Base-by-base conservation (phyloP, 2,329 filamentous ascomycete genomes). In the Knufia fluminis region DNA sequence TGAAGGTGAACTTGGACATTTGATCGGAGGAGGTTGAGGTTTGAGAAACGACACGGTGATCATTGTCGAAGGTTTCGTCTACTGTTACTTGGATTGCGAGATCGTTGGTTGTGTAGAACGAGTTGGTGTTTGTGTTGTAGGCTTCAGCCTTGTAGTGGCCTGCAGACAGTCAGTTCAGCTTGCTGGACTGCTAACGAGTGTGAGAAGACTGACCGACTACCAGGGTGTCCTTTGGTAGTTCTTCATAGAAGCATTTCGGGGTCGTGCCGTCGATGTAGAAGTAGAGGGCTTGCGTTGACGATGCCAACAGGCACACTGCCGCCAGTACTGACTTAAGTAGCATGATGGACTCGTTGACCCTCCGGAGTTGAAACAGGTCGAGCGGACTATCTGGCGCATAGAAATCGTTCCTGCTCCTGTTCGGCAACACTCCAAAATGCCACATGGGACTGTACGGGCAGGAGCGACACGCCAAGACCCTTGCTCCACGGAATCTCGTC, bases 241-340 rank as follows among this genome's bases (percentile, higher is more conserved):
- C 91, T 73, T 98, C 92, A 72, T 86, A 94, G 80, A 98, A 98
- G 72, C 92, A 98, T 73, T 94, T 96, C 59, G 87, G 84, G 57
- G 79, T 73, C 44, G 79, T 78, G 62, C 85, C 86, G 66, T 97
- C 89, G 68, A 97, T 83, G 75, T 86, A 97, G 77, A 98, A 94
- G 80, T 94, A 91, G 52, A 98, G 79, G 50, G 90, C 89, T 65
- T 89, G 85, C 54, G 85, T 80, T 52, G 82, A 80, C 31, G 76
- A 64, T 41, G 77, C 65, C 53, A 76, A 64, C 31, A 53, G 44
- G 19, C 45, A 38, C 14, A 52, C 23, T 6, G 48, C 52, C 14
- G 51, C 33, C 14, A 54, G 33, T 10, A 56, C 36, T 28, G 47
- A 51, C 36, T 47, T 51, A n/a, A 48, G n/a, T 3, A 39, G 35